Conservation (phyloP, 352 stramenopile species). For the Globisporangium recalcitrans region DNA sequence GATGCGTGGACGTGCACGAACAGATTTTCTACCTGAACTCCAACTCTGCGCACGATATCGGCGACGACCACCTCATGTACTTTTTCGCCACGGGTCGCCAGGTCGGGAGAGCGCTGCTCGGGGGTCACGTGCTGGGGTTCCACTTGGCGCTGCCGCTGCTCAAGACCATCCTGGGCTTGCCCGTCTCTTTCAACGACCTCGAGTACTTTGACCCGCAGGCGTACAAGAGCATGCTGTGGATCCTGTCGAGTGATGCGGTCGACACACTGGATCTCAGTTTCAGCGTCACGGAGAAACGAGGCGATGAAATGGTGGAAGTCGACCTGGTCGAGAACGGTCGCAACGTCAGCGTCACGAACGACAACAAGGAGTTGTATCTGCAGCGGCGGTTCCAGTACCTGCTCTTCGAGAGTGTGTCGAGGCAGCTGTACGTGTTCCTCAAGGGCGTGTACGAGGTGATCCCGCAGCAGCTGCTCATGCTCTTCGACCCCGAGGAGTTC, state of each 20-base stretch:
- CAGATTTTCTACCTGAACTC: not conserved
- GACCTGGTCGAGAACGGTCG: not conserved
- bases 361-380: not conserved
- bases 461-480: conserved; percentile 83
- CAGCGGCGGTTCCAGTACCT: not conserved
- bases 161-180: not conserved
- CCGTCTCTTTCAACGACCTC: not conserved
- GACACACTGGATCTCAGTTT: not conserved
- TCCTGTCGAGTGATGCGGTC: not conserved
- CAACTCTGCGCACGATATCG: not conserved
- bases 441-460: conserved; percentile 94
- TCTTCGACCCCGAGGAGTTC: conserved; percentile 93
- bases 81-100: not conserved
- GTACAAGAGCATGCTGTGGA: not conserved
- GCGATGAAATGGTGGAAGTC: not conserved
- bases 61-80: not conserved
- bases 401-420: conserved; percentile 83
- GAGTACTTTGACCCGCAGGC: not conserved
- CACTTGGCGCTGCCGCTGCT: not conserved
- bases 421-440: conserved; percentile 75
- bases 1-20: not conserved
- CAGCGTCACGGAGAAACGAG: not conserved
- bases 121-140: not conserved
- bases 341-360: not conserved
- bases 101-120: not conserved